Percentiles rank a stretch among this genome's conserved stretches.
Conservation (phyloP, 805 yeast genomes). For the Schwanniomyces polymorphus region DNA sequence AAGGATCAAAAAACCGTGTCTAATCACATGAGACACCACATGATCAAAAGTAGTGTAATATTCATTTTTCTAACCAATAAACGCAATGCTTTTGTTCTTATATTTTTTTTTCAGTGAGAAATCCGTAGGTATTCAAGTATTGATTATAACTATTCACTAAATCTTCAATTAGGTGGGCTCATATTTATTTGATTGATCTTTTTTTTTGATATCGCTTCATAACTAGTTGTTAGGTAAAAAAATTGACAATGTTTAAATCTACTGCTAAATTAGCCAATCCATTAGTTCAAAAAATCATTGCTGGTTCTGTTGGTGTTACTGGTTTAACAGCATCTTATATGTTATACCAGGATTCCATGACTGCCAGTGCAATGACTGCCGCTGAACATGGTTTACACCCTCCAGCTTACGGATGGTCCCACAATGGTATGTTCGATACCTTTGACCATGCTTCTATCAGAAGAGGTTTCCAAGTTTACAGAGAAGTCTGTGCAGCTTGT, state of each 20-base stretch:
- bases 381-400: slow-evolving; percentile 99
- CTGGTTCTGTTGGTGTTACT: slow-evolving; percentile 67
- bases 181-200: slow-evolving; percentile 1
- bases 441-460: slow-evolving; percentile 95
- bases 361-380: slow-evolving; percentile 95
- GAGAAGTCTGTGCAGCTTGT: slow-evolving; percentile 99
- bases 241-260: slow-evolving; percentile 16
- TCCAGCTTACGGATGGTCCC: slow-evolving; percentile 91
- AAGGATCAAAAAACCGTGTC: too few relatives aligned
- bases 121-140: not conserved
- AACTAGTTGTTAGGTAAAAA: slow-evolving; percentile 3
- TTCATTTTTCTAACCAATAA: slow-evolving; percentile 15
- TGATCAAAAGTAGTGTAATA: slow-evolving; percentile 4
- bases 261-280: slow-evolving; percentile 14
- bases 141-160: slow-evolving; percentile 1
- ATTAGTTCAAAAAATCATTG: slow-evolving; percentile 49
- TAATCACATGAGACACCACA: not conserved
- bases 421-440: slow-evolving; percentile 85
- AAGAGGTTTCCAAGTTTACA: slow-evolving; percentile 98
- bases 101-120: slow-evolving; percentile 14
- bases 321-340: slow-evolving; percentile 82
- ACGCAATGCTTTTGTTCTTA: slow-evolving; percentile 22
- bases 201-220: slow-evolving; percentile 1
- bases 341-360: slow-evolving; percentile 78
- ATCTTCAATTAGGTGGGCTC: slow-evolving; percentile 3